phyloP scores from a whole-genome alignment of 2,329 filamentous ascomycete genomes.

The Colletotrichum somersetense region DNA sequence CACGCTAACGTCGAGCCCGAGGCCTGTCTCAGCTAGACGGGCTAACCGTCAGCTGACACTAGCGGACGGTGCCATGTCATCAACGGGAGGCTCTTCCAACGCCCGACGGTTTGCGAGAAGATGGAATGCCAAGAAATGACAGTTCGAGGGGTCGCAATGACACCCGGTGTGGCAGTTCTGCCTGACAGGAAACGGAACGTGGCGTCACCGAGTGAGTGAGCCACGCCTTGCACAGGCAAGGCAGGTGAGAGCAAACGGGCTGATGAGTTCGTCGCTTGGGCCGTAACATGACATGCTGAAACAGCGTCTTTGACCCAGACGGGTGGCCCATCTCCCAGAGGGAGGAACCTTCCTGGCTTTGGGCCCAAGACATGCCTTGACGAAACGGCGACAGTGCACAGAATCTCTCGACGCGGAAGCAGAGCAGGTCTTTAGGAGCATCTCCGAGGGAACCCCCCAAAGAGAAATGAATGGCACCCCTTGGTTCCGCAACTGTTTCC shows the following conservation, averaged over 20 bases:
- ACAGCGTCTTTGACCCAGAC: constrained; percentile 26
- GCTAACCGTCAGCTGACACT: constrained; percentile 11
- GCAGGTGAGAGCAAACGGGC: background rate
- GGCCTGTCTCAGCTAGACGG: constrained; percentile 16
- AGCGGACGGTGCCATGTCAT: background rate
- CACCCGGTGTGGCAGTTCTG: constrained; percentile 8
- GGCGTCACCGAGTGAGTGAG: background rate
- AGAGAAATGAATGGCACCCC: background rate
- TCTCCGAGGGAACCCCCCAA: constrained; percentile 1
- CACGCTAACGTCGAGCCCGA: background rate
- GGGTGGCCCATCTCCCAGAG: constrained; percentile 9
- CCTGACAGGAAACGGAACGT: background rate
- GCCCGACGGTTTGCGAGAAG: background rate
- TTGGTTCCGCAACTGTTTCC: background rate
- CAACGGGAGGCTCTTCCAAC: constrained; percentile 8
- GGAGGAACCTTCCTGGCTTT: constrained; percentile 11
- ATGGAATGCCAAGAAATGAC: constrained; percentile 31
- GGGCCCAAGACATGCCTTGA: constrained; percentile 1
- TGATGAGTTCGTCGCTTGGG: constrained; percentile 33
- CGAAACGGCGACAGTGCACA: constrained; percentile 21
- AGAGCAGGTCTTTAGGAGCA: background rate
- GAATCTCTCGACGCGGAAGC: constrained; percentile 4
- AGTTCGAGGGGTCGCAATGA: constrained; percentile 17
- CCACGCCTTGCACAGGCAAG: background rate
- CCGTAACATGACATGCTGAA: constrained; percentile 21